Evolutionary conservation across 352 stramenopile species (phyloP), one percentile per base, ranked within the genome.

Genomic region (Phytophthora fragariae): DNA sequence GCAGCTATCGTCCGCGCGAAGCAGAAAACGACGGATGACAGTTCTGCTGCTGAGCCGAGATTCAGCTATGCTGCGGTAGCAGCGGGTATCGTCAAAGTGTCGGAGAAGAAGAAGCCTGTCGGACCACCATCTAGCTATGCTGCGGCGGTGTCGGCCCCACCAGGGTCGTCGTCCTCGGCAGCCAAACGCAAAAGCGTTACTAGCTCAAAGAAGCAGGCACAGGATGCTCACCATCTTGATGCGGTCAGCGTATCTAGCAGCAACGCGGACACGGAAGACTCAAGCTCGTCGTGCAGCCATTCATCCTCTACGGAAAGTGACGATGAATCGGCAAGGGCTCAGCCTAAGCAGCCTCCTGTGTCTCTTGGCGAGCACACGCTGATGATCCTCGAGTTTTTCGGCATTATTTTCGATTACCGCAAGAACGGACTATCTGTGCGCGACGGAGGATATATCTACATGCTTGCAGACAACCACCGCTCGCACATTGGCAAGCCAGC

Each of bases 391-490:
- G 90, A 97, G 73, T 95, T 95, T 68, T 97, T 92, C 50, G 90
- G 90, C 27, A 90, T 92, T 33, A 80, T 95, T 41, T 97, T 97
- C 65, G 84, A 97, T 76, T 95, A 95, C 69, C 80, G 79, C 61
- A 92, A 90, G 72, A 95, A 94, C 68, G 88, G 90, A 0, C 65
- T 96, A 14, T 94, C 86, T n/a, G 82, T 97, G 41, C 90, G 90
- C 24, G 87, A 97, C 49, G 88, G 89, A 44, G 90, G 90, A 29
- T 97, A 95, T 70, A 94, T 95, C 62, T 97, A 95, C 74, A 78
- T 88, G 1, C 76, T 95, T 7, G 88, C 86, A 0, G 89, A 91
- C 55, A 80, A 81, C 61, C 68, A 81, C 31, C 71, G 75, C 39
- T 57, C 65, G 15, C 75, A 90, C 21, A 65, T 92, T 4, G 73